These are phyloP conservation scores for Plectosphaerella plurivora DNA, from an alignment of 2,329 filamentous ascomycete species.

Conservation along the genomic window DNA sequence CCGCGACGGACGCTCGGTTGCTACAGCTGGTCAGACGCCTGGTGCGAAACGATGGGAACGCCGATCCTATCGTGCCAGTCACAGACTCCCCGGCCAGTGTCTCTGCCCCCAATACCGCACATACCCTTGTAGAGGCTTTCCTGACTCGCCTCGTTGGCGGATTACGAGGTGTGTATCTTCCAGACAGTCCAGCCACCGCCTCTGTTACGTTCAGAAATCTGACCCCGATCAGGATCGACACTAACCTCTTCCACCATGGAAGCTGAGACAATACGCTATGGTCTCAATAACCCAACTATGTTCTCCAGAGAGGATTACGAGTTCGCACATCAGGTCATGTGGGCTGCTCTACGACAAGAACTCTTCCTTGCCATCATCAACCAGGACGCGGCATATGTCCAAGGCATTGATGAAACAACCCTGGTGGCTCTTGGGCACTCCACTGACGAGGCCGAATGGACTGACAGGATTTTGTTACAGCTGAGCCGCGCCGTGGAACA, in stretches of 20 bases:
- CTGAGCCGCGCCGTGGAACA: background rate
- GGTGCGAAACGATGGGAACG: background rate
- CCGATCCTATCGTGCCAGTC: background rate
- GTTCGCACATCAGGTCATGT: background rate
- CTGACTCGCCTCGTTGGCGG: background rate
- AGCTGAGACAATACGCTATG: background rate
- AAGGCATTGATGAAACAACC: background rate
- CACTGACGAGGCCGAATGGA: background rate
- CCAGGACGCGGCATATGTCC: background rate
- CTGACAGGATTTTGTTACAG: background rate
- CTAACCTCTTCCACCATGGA: background rate
- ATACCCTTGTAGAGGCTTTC: background rate
- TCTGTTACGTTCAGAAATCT: background rate
- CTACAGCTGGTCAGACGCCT: background rate
- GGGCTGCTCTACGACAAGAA: background rate
- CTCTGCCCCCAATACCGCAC: background rate
- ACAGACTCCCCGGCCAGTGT: background rate
- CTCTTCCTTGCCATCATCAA: background rate
- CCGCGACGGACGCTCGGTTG: background rate
- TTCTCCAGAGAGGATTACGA: background rate
- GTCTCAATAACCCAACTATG: background rate
- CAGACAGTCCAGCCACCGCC: no score
- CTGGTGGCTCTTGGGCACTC: background rate
- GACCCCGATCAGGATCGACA: background rate
- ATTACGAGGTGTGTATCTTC: background rate